A percentile compares a stretch with the other conserved stretches of the same genome.
Conservation (phyloP, 257 asterid genomes). For the Solanum stenotomum region DNA sequence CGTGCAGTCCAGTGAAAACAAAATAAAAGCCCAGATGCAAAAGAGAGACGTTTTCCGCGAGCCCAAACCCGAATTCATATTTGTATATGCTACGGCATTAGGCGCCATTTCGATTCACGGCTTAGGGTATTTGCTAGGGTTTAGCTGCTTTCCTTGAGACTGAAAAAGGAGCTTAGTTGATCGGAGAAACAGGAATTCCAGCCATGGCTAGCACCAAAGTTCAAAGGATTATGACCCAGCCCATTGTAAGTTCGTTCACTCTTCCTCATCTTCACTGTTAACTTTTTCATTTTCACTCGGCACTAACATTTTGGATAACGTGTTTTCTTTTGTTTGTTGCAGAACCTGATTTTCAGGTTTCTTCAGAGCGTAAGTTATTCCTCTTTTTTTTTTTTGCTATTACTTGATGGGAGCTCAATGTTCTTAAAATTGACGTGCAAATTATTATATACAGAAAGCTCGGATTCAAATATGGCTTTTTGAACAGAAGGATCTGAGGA, state of each 20-base stretch:
- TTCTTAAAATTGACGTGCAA: neutral
- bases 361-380: constrained; percentile 26
- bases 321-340: neutral
- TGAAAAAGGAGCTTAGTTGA: neutral
- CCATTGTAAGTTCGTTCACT: neutral
- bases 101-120: neutral
- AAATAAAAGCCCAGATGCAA: neutral
- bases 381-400: neutral
- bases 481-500: constrained; percentile 61
- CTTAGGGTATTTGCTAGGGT: neutral
- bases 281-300: neutral
- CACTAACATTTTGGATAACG: neutral
- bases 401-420: neutral
- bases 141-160: neutral
- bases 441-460: constrained; percentile 17
- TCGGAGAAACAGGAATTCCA: neutral
- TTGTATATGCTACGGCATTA: neutral
- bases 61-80: neutral
- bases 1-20: neutral
- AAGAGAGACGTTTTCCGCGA: neutral
- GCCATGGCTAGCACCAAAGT: constrained; percentile 15
- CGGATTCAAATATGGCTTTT: constrained; percentile 69
- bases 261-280: neutral
- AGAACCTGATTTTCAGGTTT: constrained; percentile 54
- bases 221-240: constrained; percentile 13